Evolutionary conservation across 1,139 yeast genomes (phyloP), one percentile per base, ranked within the genome.

Genomic region (Yamadazyma buinensis): DNA sequence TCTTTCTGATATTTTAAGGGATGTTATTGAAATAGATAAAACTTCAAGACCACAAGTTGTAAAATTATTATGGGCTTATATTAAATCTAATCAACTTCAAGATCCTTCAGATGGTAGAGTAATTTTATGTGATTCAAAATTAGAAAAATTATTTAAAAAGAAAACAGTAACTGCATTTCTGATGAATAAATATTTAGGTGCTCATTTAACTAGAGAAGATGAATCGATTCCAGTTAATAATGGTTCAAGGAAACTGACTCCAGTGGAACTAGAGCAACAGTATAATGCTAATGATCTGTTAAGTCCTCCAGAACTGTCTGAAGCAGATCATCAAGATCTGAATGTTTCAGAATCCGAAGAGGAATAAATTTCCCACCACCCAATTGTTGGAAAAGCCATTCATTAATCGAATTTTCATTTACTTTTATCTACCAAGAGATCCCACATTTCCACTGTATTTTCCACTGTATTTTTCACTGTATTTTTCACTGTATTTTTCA

Each of bases 21-120:
- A 51, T 4, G 55, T 84, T 7, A 46, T 66, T 8, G 76, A 66
- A 0, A 40, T 41, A 1, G 57, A 49, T n/a, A 55, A 54, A 5
- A 52, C 73, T 36, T 72, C 86, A 2, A 62, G 95, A 46, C 82
- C 94, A 0, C 82, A 81, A 50, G 80, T 82, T 19, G 90, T 84
- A 22, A 83, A 84, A 46, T 61, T 59, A 31, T 59, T 85, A 15
- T 86, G 95, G 95, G 74, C 67, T 10, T 79, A 86, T 53, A 84
- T 86, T 43, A 83, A 80, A 50, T 72, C 57, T 15, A 54, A 81
- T 40, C 57, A 76, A 32, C 59, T 86, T 28, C 95, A 85, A 51
- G 78, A 84, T 46, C 86, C 90, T 1, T 54, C 62, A 1, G 86
- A 85, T 54, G 72, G 72, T 43, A 63, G 94, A 39, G 78, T 76